Conservation (phyloP, 2,329 filamentous ascomycete species). For the Fusarium sp. region DNA sequence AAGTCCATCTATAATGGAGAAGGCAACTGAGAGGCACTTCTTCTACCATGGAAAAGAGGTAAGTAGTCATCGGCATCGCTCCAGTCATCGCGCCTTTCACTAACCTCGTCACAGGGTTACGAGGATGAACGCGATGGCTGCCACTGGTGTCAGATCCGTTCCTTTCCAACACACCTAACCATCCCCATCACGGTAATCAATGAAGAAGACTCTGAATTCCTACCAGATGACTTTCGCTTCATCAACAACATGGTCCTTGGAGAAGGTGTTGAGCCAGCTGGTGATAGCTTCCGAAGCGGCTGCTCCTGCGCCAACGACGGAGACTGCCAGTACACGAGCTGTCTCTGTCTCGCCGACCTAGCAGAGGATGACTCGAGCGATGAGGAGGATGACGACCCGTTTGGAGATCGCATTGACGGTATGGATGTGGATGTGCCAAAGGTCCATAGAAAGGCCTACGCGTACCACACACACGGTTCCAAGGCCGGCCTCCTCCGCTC, state of each 20-base stretch:
- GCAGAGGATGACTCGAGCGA: conserved; percentile 62
- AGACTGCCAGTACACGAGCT: conserved; percentile 74
- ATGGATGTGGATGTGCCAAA: conserved; percentile 28
- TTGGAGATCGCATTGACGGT: conserved; percentile 33
- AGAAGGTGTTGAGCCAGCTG: conserved; percentile 68
- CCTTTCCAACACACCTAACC: conserved; percentile 59
- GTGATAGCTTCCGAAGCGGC: conserved; percentile 72
- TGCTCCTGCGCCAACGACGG: conserved; percentile 72
- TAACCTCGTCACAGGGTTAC: conserved; percentile 40
- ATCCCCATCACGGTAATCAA: conserved; percentile 74
- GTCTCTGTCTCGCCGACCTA: conserved; percentile 75
- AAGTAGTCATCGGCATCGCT: neutral
- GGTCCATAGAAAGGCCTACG: conserved; percentile 59
- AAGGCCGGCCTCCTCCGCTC: conserved; percentile 64
- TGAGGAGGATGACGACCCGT: conserved; percentile 50
- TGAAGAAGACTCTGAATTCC: conserved; percentile 62
- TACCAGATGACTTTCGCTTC: conserved; percentile 75
- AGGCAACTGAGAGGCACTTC: conserved; percentile 59
- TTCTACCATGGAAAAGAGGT: conserved; percentile 58
- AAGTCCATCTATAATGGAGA: conserved; percentile 54
- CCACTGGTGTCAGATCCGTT: conserved; percentile 70
- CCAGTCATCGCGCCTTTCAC: neutral
- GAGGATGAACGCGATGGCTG: conserved; percentile 58
- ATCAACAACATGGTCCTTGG: conserved; percentile 70
- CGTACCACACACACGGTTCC: conserved; percentile 69